These are phyloP conservation scores for Neurospora intermedia DNA, from an alignment of 495 filamentous ascomycete genomes.

Conservation along the genomic window DNA sequence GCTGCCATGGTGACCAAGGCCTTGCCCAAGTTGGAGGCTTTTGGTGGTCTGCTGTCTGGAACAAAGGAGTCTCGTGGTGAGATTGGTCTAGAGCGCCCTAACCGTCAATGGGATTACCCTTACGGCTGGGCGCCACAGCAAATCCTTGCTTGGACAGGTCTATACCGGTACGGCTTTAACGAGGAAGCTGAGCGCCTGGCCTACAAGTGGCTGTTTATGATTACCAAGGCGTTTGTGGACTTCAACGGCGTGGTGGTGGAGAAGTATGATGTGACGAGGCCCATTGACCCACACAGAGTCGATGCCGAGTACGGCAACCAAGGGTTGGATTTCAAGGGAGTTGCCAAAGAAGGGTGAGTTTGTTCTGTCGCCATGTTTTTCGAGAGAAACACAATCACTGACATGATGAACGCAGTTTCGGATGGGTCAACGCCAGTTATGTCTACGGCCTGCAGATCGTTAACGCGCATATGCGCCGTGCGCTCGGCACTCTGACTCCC, in stretches of 20 bases:
- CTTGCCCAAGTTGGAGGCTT: slow-evolving; percentile 74
- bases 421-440: slow-evolving; percentile 97
- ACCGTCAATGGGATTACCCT: slow-evolving; percentile 96
- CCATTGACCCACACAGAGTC: slow-evolving; percentile 80
- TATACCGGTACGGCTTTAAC: slow-evolving; percentile 81
- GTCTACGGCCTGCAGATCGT: slow-evolving; percentile 79
- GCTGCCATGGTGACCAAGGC: slow-evolving; percentile 61
- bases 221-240: slow-evolving; percentile 91
- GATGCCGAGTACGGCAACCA: slow-evolving; percentile 98
- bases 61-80: slow-evolving; percentile 76
- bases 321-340: slow-evolving; percentile 84
- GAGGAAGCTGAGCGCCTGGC: slow-evolving; percentile 78
- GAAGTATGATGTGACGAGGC: slow-evolving; percentile 93
- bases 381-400: slow-evolving; percentile 13
- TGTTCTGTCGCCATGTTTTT: not conserved
- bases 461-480: slow-evolving; percentile 72
- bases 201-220: slow-evolving; percentile 96
- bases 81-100: slow-evolving; percentile 71
- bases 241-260: slow-evolving; percentile 97
- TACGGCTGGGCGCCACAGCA: slow-evolving; percentile 98
- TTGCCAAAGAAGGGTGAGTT: slow-evolving; percentile 87
- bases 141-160: slow-evolving; percentile 90
- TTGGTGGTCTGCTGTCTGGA: slow-evolving; percentile 80
- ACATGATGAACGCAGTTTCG: slow-evolving; percentile 53
- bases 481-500: slow-evolving; percentile 71